A percentile compares a stretch with the other conserved stretches of the same genome.
Conservation (phyloP, 2,329 filamentous ascomycete genomes). For the Aspergillus vadensis region DNA sequence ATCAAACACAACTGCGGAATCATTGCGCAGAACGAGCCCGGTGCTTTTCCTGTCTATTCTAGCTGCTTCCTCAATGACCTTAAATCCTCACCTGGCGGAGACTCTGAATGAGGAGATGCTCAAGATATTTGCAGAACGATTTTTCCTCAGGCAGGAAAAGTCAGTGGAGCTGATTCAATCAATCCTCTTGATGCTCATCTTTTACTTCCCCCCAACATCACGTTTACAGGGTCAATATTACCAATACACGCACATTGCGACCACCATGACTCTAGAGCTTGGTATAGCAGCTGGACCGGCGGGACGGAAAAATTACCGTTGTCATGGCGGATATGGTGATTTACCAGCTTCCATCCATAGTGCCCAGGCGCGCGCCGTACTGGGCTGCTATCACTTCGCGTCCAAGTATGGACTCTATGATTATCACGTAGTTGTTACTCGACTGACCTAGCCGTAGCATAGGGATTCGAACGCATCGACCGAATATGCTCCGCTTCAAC, state of each 20-base stretch:
- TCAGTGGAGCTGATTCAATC: conserved; percentile 44
- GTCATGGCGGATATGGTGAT: neutral
- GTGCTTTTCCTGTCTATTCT: conserved; percentile 8
- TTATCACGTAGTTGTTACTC: neutral
- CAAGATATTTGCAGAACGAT: neutral
- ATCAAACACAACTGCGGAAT: neutral
- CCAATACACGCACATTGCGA: conserved; percentile 55
- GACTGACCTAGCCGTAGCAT: neutral
- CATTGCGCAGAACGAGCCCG: conserved; percentile 1
- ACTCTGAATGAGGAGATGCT: conserved; percentile 5
- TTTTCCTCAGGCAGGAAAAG: conserved; percentile 7
- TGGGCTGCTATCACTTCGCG: conserved; percentile 6
- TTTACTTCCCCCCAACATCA: conserved; percentile 53
- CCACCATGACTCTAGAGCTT: conserved; percentile 19
- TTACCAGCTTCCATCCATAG: neutral
- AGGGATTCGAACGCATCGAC: conserved; percentile 1
- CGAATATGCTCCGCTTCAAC: conserved; percentile 8
- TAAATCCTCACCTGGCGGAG: neutral
- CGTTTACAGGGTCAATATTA: conserved; percentile 53
- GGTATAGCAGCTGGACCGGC: neutral
- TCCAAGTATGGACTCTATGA: neutral
- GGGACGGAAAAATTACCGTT: neutral
- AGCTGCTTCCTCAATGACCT: neutral
- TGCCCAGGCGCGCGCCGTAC: conserved; percentile 1
- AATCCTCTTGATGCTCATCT: conserved; percentile 51